Evolutionary conservation across 805 yeast species (phyloP).

Genomic region (Isabelozyma heimii): DNA sequence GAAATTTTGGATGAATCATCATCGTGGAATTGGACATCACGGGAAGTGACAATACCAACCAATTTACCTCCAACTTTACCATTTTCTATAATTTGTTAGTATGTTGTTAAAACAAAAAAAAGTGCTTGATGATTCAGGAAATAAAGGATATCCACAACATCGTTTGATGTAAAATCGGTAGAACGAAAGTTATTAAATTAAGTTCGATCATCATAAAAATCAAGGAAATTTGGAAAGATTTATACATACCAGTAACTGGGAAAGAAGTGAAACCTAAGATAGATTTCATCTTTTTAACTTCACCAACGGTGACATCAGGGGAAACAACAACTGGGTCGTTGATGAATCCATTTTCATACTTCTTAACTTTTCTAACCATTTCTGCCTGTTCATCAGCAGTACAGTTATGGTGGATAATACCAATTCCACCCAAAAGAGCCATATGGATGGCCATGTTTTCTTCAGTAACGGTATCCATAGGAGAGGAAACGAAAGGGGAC

Average conservation of each 20-base stretch:
- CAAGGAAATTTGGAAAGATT: slow-evolving; percentile 7
- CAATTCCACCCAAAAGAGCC: slow-evolving; percentile 98
- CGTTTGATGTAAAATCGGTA: slow-evolving; percentile 94
- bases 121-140: slow-evolving; percentile 4
- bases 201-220: slow-evolving; percentile 51
- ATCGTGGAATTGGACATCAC: slow-evolving; percentile 95
- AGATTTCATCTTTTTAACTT: slow-evolving; percentile 69
- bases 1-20: slow-evolving; percentile 59
- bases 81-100: slow-evolving; percentile 54
- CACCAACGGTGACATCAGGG: slow-evolving; percentile 74
- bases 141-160: slow-evolving; percentile 78
- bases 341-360: slow-evolving; percentile 96
- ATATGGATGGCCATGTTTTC: slow-evolving; percentile 95
- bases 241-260: slow-evolving; percentile 97
- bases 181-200: slow-evolving; percentile 94
- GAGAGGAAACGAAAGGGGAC: slow-evolving; percentile 95
- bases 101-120: slow-evolving; percentile 4
- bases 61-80: slow-evolving; percentile 88
- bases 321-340: slow-evolving; percentile 82
- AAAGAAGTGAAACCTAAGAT: slow-evolving; percentile 90
- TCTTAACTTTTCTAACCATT: slow-evolving; percentile 96
- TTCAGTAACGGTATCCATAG: slow-evolving; percentile 99
- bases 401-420: slow-evolving; percentile 98
- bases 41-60: slow-evolving; percentile 92
- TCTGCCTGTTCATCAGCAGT: slow-evolving; percentile 96